Base-by-base conservation (phyloP, 768 basidiomycete genomes). In the Boletellus emodensis region DNA sequence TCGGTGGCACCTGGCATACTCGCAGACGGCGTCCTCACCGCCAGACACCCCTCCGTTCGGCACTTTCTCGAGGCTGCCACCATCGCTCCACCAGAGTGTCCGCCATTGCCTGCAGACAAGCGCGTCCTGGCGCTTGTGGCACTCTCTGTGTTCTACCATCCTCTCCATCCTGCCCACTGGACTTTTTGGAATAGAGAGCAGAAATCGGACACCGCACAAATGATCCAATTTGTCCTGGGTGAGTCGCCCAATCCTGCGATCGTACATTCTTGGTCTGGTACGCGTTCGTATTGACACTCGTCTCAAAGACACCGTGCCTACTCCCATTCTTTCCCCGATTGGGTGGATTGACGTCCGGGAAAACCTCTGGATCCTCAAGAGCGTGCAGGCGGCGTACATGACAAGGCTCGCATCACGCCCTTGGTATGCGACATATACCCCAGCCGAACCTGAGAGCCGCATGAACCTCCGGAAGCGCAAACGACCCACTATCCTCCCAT, bases 171-270 rank as follows among this genome's bases (percentile, higher is more conserved):
- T 13, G 78, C 75, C 6, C 83, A 84, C 58, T 80, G 80, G 77
- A 65, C 80, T n/a, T 78, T 86, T 61, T 86, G 84, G 84, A 75
- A 72, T 40, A 73, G 71, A 53, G 74, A 73, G 42, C 70, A 73
- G 58, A 78, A 76, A 61, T 64, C 60, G 49, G 64, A 63, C 20
- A 83, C 80, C 15, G 81, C 81, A 14, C 64, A 65, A n/a, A 61
- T 75, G 48, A 78, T 86, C 30, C 75, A 80, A 61, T 73, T 72
- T 40, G 70, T 83, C 48, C 66, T 78, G 44, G 67, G 84, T 84
- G 62, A 60, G 82, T 77, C 36, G 6, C 20, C 7, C 30, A 30
- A 9, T 43, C 38, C 32, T 18, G 11, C 44, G 24, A 52, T 59
- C 49, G 39, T 38, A 17, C 32, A 6, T 39, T 32, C 9, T 7